Evolutionary conservation across 306 rosid species (phyloP), one percentile per base, ranked within the genome.

Genomic region (Sophora flavescens): DNA sequence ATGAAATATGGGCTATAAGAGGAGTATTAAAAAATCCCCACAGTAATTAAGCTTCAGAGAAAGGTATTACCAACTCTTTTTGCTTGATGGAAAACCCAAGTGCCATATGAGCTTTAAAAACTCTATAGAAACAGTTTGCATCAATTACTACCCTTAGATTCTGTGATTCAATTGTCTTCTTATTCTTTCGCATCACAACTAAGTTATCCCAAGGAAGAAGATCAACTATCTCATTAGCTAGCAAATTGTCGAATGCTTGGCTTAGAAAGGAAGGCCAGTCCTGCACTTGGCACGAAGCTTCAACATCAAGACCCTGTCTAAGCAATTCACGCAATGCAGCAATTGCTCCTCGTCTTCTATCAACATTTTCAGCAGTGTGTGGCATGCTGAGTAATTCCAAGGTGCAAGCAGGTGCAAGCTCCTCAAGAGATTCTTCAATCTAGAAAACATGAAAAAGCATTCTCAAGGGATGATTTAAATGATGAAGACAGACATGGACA

Each of bases 361-460:
- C 98, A 72, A 86, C 86, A 85, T 89, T 87, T 83, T 83, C 92
- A 74, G 90, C 89, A 70, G 80, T 74, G 64, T 80, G 89, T 67
- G 96, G 82, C 88, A 96, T 78, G 82, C 89, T 90, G 82, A 96
- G 72, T 78, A 92, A 76, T 83, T 96, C 99, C 86, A 96, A 83
- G 35, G 97, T 91, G 86, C 99, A 96, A 68, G 98, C 93, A 60
- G 98, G 98, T 42, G 99, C 98, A 67, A 96, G 98, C 81, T 91
- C 99, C 88, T 96, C 99, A 80, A 96, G 91, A 79, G 98, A 96
- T 86, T 91, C 96, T 91, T 96, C 99, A 70, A 96, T 91, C 98
- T 96, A 75, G 67, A 84, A 80, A 81, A 32, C 73, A 82, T 44
- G 63, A 33, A 76, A 65, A 85, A n/a, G 58, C 63, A 67, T 57